phyloP scores from a whole-genome alignment of 495 filamentous ascomycete genomes.

The Tuber melanosporum region DNA sequence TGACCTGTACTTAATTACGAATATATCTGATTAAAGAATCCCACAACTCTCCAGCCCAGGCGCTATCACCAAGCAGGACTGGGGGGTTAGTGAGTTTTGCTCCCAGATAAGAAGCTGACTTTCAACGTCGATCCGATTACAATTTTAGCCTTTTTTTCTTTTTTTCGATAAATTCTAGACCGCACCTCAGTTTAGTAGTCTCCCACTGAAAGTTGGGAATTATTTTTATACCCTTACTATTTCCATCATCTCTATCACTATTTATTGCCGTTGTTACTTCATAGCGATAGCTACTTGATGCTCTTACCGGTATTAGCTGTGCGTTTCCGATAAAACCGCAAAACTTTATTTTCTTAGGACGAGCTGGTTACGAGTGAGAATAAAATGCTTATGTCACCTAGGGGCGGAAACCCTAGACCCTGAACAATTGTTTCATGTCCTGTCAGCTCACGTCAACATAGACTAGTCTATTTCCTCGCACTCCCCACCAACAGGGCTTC shows the following conservation, averaged over 20 bases:
- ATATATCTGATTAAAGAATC: background rate
- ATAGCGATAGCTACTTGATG: background rate
- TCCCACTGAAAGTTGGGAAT: background rate
- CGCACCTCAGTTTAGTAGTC: background rate
- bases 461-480: background rate
- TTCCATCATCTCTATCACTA: background rate
- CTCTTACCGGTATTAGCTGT: background rate
- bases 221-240: background rate
- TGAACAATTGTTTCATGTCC: background rate
- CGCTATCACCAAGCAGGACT: background rate
- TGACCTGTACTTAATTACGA: too few relatives aligned
- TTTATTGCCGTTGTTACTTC: background rate
- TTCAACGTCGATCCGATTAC: background rate
- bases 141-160: background rate
- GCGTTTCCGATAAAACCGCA: background rate
- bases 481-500: conserved; percentile 4
- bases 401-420: background rate
- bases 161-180: too few relatives aligned
- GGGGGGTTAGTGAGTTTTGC: background rate
- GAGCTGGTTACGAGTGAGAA: background rate
- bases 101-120: background rate
- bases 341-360: background rate
- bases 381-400: background rate
- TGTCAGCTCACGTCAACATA: conserved; percentile 4
- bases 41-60: background rate